These are phyloP conservation scores for Malus orientalis DNA, from an alignment of 306 rosid genomes.

Conservation along the genomic window DNA sequence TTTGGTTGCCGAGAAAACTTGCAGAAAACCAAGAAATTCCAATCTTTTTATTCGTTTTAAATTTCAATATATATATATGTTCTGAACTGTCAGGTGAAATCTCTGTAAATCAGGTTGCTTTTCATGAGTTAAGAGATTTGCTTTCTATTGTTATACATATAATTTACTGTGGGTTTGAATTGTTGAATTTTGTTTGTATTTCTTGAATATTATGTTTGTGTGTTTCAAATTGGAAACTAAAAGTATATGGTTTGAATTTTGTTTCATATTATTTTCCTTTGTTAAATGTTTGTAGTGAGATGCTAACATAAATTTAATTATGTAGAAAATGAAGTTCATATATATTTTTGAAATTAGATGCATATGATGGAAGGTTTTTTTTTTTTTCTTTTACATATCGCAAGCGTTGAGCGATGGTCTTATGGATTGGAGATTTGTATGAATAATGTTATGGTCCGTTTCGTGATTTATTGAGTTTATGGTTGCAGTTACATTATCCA, in stretches of 20 bases:
- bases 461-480: neutral
- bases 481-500: constrained; percentile 76
- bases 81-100: neutral
- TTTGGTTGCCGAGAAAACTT: neutral
- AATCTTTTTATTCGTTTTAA: neutral
- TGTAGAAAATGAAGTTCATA: neutral
- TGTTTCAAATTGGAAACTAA: neutral
- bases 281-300: neutral
- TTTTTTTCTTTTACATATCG: neutral
- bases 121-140: neutral
- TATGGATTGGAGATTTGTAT: neutral
- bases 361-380: neutral
- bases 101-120: neutral
- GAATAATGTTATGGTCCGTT: neutral
- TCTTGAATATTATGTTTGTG: neutral
- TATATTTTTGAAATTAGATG: neutral
- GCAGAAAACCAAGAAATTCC: neutral
- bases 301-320: too few species aligned
- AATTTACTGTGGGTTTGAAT: neutral
- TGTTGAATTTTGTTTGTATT: neutral
- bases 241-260: neutral
- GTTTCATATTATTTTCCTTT: neutral
- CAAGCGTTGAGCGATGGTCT: neutral
- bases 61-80: neutral
- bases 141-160: neutral